phyloP scores from a whole-genome alignment of 768 basidiomycete genomes.

The Collybia sordida region DNA sequence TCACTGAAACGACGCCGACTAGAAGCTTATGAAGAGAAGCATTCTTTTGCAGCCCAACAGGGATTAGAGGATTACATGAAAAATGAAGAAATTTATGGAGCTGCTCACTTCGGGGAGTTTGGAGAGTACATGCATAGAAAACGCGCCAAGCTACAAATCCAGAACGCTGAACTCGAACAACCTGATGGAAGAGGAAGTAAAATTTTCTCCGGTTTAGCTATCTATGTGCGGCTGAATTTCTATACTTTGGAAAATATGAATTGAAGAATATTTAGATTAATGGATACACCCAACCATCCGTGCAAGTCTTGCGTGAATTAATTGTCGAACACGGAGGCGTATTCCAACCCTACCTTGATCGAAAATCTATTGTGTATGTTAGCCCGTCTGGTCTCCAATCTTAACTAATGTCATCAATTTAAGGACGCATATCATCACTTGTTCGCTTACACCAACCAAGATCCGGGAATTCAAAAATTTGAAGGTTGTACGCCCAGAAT shows the following conservation, averaged over 20 bases:
- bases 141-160: conserved; percentile 85
- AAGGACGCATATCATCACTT: conserved; percentile 91
- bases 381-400: neutral
- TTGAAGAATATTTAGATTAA: conserved; percentile 61
- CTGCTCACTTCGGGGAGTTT: conserved; percentile 77
- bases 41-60: conserved; percentile 5
- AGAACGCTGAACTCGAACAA: conserved; percentile 49
- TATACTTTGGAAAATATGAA: neutral
- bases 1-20: conserved; percentile 38
- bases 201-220: conserved; percentile 72
- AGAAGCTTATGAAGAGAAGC: conserved; percentile 20
- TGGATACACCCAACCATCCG: conserved; percentile 84
- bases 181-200: conserved; percentile 28
- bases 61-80: conserved; percentile 14
- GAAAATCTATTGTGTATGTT: conserved; percentile 70
- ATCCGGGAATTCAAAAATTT: conserved; percentile 84
- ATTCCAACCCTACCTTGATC: conserved; percentile 83
- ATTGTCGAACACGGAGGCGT: conserved; percentile 82
- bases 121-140: conserved; percentile 92
- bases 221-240: conserved; percentile 64
- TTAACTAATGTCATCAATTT: neutral
- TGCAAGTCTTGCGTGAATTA: conserved; percentile 79
- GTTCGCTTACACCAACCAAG: conserved; percentile 87
- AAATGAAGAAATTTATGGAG: conserved; percentile 63
- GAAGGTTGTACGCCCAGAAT: conserved; percentile 88